Conservation (phyloP, 306 rosid genomes). For the Alnus glutinosa region DNA sequence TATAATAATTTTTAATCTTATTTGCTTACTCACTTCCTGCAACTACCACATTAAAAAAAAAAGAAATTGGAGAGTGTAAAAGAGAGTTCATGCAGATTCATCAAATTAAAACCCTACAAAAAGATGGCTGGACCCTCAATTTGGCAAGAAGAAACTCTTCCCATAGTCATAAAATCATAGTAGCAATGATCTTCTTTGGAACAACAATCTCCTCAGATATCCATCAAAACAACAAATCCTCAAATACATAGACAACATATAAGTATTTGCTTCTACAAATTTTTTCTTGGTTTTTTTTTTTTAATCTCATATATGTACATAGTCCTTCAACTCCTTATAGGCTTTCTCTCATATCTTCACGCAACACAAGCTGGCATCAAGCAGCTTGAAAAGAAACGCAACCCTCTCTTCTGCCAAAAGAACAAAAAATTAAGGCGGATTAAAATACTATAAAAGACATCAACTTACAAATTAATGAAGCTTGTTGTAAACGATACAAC, state of each 20-base stretch:
- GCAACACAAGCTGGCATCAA: conserved; percentile 75
- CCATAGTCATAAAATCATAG: neutral
- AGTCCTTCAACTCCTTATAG: neutral
- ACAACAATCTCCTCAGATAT: neutral
- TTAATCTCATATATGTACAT: conserved; percentile 33
- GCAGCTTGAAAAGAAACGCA: conserved; percentile 76
- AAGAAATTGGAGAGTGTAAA: too few relatives aligned
- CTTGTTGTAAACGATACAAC: too few relatives aligned
- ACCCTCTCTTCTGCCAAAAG: conserved; percentile 74
- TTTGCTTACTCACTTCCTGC: too few relatives aligned
- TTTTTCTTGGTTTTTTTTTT: neutral
- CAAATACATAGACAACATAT: neutral
- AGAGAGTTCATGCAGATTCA: too few relatives aligned
- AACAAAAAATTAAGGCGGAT: neutral
- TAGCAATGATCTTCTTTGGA: neutral
- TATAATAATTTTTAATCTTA: too few relatives aligned
- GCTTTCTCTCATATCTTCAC: conserved; percentile 37
- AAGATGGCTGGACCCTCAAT: too few relatives aligned
- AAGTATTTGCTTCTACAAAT: neutral
- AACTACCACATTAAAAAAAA: too few relatives aligned
- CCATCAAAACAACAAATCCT: neutral
- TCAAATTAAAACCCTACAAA: too few relatives aligned
- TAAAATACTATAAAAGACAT: too few relatives aligned
- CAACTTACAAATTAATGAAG: too few relatives aligned
- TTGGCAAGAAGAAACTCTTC: neutral